Percentiles rank a stretch among this genome's conserved stretches.
These are phyloP conservation scores for Tilletia walkeri DNA, from an alignment of 1,284 basidiomycete species.

Conservation along the genomic window DNA sequence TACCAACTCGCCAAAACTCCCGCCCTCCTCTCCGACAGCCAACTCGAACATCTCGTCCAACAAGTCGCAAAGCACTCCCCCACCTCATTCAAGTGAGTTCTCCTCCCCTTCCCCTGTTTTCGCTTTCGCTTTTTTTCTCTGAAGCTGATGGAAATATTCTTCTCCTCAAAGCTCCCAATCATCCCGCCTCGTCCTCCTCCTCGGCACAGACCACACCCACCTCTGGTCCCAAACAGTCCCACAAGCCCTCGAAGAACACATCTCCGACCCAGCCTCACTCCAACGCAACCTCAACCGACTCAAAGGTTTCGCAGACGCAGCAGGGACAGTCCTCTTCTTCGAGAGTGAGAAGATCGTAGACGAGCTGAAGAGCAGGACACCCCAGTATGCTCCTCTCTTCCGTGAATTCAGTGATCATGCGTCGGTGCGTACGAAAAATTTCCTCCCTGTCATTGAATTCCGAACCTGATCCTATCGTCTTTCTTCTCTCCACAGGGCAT, in stretches of 20 bases:
- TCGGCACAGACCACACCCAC: conserved; percentile 57
- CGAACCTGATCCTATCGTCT: background rate
- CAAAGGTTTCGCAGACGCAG: conserved; percentile 56
- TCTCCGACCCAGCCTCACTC: conserved; percentile 22
- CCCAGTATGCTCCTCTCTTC: conserved; percentile 57
- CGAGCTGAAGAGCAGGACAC: conserved; percentile 54
- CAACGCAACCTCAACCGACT: conserved; percentile 41
- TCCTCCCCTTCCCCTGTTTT: background rate
- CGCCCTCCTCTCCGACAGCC: background rate
- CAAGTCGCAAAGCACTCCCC: background rate
- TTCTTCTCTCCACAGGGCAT: conserved; percentile 45
- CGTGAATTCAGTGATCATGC: conserved; percentile 45
- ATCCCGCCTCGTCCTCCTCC: conserved; percentile 44
- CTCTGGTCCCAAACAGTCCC: conserved; percentile 57
- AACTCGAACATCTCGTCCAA: background rate
- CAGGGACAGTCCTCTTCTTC: conserved; percentile 60
- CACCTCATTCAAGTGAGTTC: conserved; percentile 13
- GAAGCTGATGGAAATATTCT: background rate
- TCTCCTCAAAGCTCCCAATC: conserved; percentile 9
- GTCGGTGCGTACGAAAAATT: background rate
- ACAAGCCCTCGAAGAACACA: conserved; percentile 36
- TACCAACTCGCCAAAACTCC: conserved; percentile 14
- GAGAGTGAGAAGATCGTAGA: conserved; percentile 39
- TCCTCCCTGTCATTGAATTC: background rate
- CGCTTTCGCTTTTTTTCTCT: background rate